These are phyloP conservation scores for Fomitiporia mediterranea DNA, from an alignment of 1,284 basidiomycete species.

Conservation along the genomic window DNA sequence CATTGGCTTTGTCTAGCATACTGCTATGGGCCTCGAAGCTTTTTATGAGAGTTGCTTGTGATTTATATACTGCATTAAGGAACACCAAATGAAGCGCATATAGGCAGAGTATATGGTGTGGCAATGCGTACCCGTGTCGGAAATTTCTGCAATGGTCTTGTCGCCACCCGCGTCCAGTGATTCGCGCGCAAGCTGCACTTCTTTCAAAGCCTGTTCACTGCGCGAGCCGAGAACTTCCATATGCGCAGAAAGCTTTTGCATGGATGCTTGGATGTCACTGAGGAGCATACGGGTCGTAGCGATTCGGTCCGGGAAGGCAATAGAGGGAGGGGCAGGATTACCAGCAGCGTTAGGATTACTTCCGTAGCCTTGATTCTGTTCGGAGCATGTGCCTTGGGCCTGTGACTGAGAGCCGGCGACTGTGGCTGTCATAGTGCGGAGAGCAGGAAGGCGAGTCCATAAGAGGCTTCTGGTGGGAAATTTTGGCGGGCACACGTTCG, in stretches of 20 bases:
- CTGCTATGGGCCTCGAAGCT: neutral
- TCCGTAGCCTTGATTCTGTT: neutral
- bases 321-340: conserved; percentile 1
- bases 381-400: neutral
- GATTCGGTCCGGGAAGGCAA: conserved; percentile 14
- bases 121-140: conserved; percentile 14
- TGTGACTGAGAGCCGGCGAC: neutral
- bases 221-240: conserved; percentile 13
- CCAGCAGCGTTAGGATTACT: neutral
- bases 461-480: conserved; percentile 9
- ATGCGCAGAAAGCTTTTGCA: conserved; percentile 17
- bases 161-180: conserved; percentile 7
- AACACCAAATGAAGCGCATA: neutral
- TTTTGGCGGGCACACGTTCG: neutral
- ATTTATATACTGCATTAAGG: conserved; percentile 11
- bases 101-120: conserved; percentile 3
- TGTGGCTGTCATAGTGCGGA: conserved; percentile 1
- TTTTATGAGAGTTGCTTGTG: conserved; percentile 11
- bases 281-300: conserved; percentile 15
- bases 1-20: neutral
- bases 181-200: conserved; percentile 14
- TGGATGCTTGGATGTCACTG: conserved; percentile 17
- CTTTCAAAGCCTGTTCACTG: conserved; percentile 12
- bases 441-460: conserved; percentile 12
- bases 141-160: conserved; percentile 8